phyloP scores from a whole-genome alignment of 192 early-diverging fungal genomes.

The Backusella macrospora region DNA sequence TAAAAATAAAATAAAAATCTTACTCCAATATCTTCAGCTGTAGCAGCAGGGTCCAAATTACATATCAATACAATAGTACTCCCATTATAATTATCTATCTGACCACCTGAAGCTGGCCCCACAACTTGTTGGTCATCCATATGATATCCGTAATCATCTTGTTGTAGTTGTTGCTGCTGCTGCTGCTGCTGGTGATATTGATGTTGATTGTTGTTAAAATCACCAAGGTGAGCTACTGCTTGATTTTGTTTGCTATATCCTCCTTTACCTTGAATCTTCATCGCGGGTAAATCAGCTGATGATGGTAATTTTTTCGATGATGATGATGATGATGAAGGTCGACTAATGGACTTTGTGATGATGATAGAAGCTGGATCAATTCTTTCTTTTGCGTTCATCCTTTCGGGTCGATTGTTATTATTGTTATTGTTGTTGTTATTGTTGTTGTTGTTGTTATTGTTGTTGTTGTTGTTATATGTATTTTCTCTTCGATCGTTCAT shows the following conservation, averaged over 20 bases:
- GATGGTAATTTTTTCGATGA: not conserved
- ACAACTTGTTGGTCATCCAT: not conserved
- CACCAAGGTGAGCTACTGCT: not conserved
- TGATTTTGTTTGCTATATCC: not conserved
- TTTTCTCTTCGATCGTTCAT: not conserved
- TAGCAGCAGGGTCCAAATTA: conserved; percentile 52
- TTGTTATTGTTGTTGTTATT: no score
- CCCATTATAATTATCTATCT: not conserved
- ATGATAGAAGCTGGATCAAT: conserved; percentile 28
- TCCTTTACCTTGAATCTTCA: not conserved
- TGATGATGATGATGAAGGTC: not conserved
- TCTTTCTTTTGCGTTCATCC: not conserved
- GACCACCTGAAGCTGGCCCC: not conserved
- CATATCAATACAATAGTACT: conserved; percentile 43
- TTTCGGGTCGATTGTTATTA: not conserved
- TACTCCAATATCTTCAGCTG: conserved; percentile 52
- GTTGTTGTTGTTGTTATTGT: no score
- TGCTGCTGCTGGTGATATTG: not conserved
- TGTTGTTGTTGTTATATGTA: not conserved
- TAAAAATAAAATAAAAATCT: not conserved
- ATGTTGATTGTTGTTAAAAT: not conserved
- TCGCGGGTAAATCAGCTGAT: not conserved
- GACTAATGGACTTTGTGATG: conserved; percentile 15
- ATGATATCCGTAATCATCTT: not conserved
- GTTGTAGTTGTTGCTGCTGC: not conserved